phyloP scores from a whole-genome alignment of 2,329 filamentous ascomycete species.

The Diaporthe sp. region DNA sequence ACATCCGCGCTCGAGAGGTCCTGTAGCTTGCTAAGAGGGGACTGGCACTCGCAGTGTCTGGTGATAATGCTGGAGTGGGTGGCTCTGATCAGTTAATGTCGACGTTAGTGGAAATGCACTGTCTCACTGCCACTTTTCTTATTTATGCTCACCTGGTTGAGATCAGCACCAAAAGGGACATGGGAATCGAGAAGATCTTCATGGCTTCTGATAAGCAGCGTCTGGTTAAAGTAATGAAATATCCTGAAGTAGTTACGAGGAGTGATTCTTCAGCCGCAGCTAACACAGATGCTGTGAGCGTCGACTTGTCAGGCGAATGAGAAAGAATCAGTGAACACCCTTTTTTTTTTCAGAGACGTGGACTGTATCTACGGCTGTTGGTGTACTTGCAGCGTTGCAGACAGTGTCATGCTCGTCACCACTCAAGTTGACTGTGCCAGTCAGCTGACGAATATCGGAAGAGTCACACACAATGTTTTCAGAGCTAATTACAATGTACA shows the following conservation, averaged over 20 bases:
- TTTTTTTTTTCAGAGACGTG: not conserved
- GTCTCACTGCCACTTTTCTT: not conserved
- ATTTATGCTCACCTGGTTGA: not conserved
- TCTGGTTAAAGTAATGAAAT: not conserved
- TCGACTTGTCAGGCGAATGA: not conserved
- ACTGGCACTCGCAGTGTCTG: constrained; percentile 21
- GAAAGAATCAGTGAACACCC: no score
- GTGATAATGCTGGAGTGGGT: not conserved
- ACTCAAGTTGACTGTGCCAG: not conserved
- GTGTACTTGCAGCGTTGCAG: not conserved
- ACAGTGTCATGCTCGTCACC: not conserved
- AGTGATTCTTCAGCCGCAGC: not conserved
- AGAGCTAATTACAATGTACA: no score
- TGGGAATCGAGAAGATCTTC: rapidly evolving
- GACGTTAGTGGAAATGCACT: not conserved
- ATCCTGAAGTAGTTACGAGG: no score
- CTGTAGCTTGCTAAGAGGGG: not conserved
- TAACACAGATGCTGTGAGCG: not conserved
- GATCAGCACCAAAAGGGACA: not conserved
- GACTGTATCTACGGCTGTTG: rapidly evolving
- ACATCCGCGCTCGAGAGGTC: not conserved
- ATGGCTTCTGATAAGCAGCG: not conserved
- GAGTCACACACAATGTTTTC: not conserved
- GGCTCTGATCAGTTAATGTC: not conserved
- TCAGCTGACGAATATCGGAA: not conserved